Conservation (phyloP, 139 green algal genomes). For the Coccomyxa sp. region DNA sequence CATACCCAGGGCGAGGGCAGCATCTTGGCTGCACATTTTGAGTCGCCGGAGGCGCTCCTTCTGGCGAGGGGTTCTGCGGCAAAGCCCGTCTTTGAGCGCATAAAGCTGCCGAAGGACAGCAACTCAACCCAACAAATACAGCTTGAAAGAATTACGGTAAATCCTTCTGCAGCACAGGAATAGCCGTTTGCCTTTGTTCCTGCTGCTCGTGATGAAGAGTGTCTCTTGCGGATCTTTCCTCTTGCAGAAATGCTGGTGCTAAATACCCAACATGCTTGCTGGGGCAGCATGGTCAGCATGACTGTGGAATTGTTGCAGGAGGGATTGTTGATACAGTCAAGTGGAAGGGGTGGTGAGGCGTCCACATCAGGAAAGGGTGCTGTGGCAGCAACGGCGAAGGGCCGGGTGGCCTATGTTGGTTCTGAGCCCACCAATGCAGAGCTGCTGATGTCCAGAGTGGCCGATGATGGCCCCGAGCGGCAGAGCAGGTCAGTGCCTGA, state of each 20-base stretch:
- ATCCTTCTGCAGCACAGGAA: too few relatives aligned
- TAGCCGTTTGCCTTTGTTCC: too few relatives aligned
- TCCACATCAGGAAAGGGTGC: not conserved
- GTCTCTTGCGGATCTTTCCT: too few relatives aligned
- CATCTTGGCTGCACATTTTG: constrained; percentile 4
- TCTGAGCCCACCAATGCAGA: not conserved
- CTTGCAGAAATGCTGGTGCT: too few relatives aligned
- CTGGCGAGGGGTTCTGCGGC: constrained; percentile 35
- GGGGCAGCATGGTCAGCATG: not conserved
- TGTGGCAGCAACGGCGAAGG: not conserved
- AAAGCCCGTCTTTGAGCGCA: constrained; percentile 43
- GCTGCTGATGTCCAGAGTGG: not conserved
- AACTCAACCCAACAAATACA: not conserved
- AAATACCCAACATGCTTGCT: too few relatives aligned
- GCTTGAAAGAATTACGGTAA: not conserved
- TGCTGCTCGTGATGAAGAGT: too few relatives aligned
- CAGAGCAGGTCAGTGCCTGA: not conserved
- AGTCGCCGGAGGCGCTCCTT: constrained; percentile 23
- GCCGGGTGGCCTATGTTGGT: not conserved
- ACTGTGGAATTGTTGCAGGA: not conserved
- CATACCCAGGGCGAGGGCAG: not conserved
- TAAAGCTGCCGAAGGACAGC: constrained; percentile 15
- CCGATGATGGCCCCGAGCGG: not conserved
- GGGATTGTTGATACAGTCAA: not conserved
- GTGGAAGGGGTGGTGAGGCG: not conserved